Percentiles rank a stretch among this genome's conserved stretches.
These are phyloP conservation scores for Talaromyces wortmannii DNA, from an alignment of 495 filamentous ascomycete species.

Conservation along the genomic window DNA sequence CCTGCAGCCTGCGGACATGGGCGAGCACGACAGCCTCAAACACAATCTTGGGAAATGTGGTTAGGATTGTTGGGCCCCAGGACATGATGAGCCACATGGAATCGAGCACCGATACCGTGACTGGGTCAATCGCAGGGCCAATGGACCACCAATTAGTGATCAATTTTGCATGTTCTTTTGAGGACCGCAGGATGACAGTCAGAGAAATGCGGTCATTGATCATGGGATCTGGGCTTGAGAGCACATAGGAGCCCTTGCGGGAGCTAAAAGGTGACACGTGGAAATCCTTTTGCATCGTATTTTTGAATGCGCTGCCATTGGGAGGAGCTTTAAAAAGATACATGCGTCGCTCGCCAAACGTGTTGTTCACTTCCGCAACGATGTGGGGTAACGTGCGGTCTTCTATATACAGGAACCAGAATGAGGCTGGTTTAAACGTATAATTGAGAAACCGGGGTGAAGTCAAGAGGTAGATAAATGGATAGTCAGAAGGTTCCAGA, in stretches of 20 bases:
- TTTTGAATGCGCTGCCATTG: constrained; percentile 20
- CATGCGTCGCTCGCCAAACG: constrained; percentile 59
- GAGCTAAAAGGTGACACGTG: constrained; percentile 69
- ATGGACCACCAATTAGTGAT: not conserved
- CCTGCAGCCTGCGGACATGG: not conserved
- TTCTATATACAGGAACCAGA: constrained; percentile 66
- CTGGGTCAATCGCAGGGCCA: not conserved
- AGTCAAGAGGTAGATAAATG: constrained; percentile 59
- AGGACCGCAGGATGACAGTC: not conserved
- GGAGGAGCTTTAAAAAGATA: constrained; percentile 15
- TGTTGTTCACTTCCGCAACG: constrained; percentile 70
- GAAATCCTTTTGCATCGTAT: constrained; percentile 60
- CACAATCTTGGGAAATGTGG: not conserved
- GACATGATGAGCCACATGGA: not conserved
- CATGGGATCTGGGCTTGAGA: not conserved
- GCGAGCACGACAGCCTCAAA: not conserved
- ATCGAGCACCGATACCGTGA: not conserved
- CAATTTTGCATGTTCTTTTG: not conserved
- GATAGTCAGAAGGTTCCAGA: constrained; percentile 16
- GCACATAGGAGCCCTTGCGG: constrained; percentile 48
- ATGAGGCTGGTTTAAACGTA: constrained; percentile 68
- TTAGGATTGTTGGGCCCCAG: not conserved
- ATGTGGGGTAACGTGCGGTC: constrained; percentile 49
- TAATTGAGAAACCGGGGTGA: constrained; percentile 63
- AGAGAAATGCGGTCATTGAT: not conserved